phyloP scores from a whole-genome alignment of 352 stramenopile species.

The Globisporangium uncinulatum region DNA sequence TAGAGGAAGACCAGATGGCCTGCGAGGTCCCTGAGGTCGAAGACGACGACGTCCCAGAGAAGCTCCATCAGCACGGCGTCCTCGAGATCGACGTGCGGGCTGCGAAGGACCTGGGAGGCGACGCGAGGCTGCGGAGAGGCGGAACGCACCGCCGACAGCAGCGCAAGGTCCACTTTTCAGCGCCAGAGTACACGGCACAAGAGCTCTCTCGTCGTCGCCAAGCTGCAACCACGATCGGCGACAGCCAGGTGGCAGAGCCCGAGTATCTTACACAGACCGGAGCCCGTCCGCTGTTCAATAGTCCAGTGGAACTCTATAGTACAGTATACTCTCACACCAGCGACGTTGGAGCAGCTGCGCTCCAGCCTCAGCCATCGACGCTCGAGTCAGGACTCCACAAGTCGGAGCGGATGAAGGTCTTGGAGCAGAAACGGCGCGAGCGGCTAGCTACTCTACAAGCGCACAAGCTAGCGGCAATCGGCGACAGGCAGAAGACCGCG shows the following conservation, averaged over 20 bases:
- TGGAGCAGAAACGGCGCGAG: constrained; percentile 55
- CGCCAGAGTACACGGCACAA: constrained; percentile 22
- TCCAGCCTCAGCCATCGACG: background rate
- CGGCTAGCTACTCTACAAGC: constrained; percentile 37
- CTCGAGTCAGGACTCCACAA: constrained; percentile 27
- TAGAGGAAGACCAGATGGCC: constrained; percentile 69
- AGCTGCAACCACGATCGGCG: constrained; percentile 29
- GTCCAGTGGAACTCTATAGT: background rate
- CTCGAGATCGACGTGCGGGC: constrained; percentile 53
- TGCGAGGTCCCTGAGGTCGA: constrained; percentile 72
- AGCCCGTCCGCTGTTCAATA: no score
- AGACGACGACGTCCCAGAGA: constrained; percentile 63
- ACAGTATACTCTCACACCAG: background rate
- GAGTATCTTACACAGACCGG: no score
- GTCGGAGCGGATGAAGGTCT: constrained; percentile 40
- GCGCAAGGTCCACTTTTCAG: constrained; percentile 29
- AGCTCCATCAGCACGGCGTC: constrained; percentile 62
- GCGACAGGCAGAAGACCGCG: constrained; percentile 43
- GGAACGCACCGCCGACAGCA: constrained; percentile 13
- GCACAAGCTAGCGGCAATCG: constrained; percentile 54
- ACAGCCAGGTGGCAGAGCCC: constrained; percentile 1
- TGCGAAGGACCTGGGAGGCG: constrained; percentile 42
- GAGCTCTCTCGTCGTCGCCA: constrained; percentile 23
- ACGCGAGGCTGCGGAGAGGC: constrained; percentile 8
- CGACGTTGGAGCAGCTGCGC: background rate